Conservation (phyloP, 768 basidiomycete genomes). For the Termitomyces sp. region DNA sequence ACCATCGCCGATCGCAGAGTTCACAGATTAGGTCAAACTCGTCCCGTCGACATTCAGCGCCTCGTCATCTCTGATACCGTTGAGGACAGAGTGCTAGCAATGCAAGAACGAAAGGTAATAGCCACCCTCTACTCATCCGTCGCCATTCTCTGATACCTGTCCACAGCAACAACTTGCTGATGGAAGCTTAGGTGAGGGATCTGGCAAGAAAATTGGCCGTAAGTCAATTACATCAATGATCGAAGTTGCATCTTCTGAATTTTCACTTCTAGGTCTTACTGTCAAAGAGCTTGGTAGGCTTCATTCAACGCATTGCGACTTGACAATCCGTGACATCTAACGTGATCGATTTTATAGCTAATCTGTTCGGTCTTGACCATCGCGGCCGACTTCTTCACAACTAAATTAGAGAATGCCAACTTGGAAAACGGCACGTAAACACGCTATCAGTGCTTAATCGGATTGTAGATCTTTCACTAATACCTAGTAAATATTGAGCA, state of each 20-base stretch:
- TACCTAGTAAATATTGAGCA: too few species aligned
- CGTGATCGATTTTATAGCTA: conserved; percentile 21
- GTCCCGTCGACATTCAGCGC: conserved; percentile 48
- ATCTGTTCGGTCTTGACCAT: conserved; percentile 41
- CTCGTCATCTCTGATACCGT: conserved; percentile 59
- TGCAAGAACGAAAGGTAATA: conserved; percentile 58
- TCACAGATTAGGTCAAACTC: conserved; percentile 54
- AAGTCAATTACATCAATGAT: conserved; percentile 20
- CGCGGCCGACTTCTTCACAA: conserved; percentile 27
- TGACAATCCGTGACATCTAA: background rate
- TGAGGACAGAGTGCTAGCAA: conserved; percentile 64
- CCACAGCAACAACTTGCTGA: conserved; percentile 52
- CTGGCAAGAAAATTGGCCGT: conserved; percentile 54
- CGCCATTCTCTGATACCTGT: background rate
- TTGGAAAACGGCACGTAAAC: background rate
- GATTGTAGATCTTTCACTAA: too few species aligned
- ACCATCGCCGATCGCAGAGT: conserved; percentile 22
- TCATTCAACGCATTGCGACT: too few species aligned
- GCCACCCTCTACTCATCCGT: background rate
- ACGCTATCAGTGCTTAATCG: background rate
- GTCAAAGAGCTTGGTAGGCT: conserved; percentile 47
- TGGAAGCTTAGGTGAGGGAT: conserved; percentile 60
- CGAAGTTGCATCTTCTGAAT: background rate
- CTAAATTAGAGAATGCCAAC: background rate
- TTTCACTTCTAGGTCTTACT: conserved; percentile 30